Conservation (phyloP, 345 rosid species). For the Lumnitzera racemosa region DNA sequence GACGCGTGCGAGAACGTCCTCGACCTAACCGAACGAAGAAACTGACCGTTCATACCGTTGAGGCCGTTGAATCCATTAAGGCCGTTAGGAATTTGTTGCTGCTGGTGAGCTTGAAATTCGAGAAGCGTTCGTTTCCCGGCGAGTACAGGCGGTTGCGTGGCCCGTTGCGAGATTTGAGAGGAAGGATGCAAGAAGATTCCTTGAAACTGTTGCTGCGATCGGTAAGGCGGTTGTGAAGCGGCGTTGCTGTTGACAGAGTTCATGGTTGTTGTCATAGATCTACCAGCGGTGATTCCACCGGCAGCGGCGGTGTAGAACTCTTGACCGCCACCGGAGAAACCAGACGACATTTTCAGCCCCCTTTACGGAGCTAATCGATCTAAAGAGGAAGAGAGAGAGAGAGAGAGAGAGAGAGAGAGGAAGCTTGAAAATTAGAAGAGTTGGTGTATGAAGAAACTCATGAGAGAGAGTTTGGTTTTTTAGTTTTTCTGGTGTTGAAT, state of each 20-base stretch:
- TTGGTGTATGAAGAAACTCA: too few species aligned
- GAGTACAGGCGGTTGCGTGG: constrained; percentile 19
- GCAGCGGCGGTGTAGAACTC: constrained; percentile 41
- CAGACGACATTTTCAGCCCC: constrained; percentile 56
- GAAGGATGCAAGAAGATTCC: constrained; percentile 53
- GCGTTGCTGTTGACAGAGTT: constrained; percentile 20
- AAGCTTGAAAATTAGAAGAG: background rate
- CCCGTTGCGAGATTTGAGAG: constrained; percentile 47
- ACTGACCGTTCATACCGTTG: constrained; percentile 21
- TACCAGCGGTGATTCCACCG: constrained; percentile 41
- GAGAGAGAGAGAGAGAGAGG: constrained; percentile 12
- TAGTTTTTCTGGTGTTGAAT: too few species aligned
- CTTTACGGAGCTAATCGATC: constrained; percentile 16
- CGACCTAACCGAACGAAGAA: constrained; percentile 74
- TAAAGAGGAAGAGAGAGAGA: constrained; percentile 20
- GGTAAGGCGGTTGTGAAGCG: constrained; percentile 24
- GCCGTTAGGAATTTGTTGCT: constrained; percentile 25
- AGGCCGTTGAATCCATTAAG: background rate
- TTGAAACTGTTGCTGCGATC: constrained; percentile 48
- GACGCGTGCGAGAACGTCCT: constrained; percentile 40
- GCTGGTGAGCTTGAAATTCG: constrained; percentile 48
- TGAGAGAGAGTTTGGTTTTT: constrained; percentile 17
- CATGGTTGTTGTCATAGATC: constrained; percentile 15
- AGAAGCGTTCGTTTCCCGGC: constrained; percentile 65
- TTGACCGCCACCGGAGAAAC: constrained; percentile 62